phyloP scores from a whole-genome alignment of 106 monocot genomes.

The Posidonia australis region DNA sequence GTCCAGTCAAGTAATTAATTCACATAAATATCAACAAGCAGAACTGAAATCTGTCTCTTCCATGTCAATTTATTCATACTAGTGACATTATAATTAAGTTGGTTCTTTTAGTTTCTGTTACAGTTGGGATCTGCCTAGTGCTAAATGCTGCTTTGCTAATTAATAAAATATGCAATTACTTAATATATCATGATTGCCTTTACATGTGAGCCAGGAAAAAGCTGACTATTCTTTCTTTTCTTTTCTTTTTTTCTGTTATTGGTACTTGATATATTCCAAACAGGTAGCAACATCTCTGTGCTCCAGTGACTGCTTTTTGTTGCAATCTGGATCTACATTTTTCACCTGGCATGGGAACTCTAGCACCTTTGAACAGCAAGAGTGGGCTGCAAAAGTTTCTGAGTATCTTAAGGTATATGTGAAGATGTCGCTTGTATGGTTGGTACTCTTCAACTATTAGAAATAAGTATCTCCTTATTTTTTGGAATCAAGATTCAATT shows the following conservation, averaged over 20 bases:
- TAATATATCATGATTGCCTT: no score
- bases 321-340: conserved; percentile 91
- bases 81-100: no score
- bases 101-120: no score
- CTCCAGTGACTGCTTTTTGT: conserved; percentile 69
- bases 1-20: background rate
- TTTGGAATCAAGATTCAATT: no score
- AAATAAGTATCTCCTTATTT: background rate
- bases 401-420: conserved; percentile 79
- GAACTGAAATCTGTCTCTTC: no score
- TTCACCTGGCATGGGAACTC: conserved; percentile 90
- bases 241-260: background rate
- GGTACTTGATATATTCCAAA: conserved; percentile 1
- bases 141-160: no score
- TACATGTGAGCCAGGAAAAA: background rate
- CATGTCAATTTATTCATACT: no score
- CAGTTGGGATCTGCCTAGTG: no score
- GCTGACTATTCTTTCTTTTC: background rate
- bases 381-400: conserved; percentile 79
- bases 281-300: conserved; percentile 67
- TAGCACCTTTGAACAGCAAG: conserved; percentile 80
- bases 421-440: background rate
- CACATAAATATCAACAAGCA: background rate
- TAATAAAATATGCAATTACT: no score
- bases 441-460: background rate